A percentile compares a stretch with the other conserved stretches of the same genome.
These are phyloP conservation scores for Cryomyces antarcticus DNA, from an alignment of 495 filamentous ascomycete species.

Conservation along the genomic window DNA sequence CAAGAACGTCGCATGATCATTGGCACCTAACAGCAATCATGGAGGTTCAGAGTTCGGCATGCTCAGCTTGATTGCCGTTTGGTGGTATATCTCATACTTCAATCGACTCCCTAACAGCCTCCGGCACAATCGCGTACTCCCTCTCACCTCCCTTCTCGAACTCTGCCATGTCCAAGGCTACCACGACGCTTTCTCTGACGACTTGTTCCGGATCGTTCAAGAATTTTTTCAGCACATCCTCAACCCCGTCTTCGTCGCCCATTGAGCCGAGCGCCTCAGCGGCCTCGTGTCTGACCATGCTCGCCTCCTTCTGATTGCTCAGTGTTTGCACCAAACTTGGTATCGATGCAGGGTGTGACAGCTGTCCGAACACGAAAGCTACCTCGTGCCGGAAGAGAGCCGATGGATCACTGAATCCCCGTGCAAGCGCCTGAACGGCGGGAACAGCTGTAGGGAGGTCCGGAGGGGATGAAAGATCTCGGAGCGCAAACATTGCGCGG, in stretches of 20 bases:
- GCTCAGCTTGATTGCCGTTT: too few species aligned
- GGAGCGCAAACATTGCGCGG: conserved; percentile 90
- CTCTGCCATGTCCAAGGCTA: conserved; percentile 95
- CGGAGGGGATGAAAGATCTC: conserved; percentile 81
- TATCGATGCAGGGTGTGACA: conserved; percentile 89
- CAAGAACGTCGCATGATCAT: too few species aligned
- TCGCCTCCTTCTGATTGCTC: conserved; percentile 56
- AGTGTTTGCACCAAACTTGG: conserved; percentile 64
- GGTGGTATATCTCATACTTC: too few species aligned
- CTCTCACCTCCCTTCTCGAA: conserved; percentile 76
- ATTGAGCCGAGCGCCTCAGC: conserved; percentile 94
- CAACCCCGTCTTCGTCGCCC: conserved; percentile 82
- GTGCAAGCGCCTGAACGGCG: conserved; percentile 68
- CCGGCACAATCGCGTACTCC: conserved; percentile 77
- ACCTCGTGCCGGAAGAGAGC: conserved; percentile 97
- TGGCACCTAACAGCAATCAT: too few species aligned
- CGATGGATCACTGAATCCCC: conserved; percentile 66
- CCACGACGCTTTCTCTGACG: conserved; percentile 82
- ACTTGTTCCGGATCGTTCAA: conserved; percentile 79
- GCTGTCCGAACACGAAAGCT: conserved; percentile 93
- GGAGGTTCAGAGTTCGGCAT: too few species aligned
- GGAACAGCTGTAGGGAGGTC: conserved; percentile 70
- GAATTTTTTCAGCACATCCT: conserved; percentile 64
- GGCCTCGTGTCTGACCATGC: conserved; percentile 96
- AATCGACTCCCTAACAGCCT: not conserved